A percentile compares a stretch with the other conserved stretches of the same genome.
These are phyloP conservation scores for Silene noctiflora DNA, from an alignment of 179 eudicot species.

Conservation along the genomic window DNA sequence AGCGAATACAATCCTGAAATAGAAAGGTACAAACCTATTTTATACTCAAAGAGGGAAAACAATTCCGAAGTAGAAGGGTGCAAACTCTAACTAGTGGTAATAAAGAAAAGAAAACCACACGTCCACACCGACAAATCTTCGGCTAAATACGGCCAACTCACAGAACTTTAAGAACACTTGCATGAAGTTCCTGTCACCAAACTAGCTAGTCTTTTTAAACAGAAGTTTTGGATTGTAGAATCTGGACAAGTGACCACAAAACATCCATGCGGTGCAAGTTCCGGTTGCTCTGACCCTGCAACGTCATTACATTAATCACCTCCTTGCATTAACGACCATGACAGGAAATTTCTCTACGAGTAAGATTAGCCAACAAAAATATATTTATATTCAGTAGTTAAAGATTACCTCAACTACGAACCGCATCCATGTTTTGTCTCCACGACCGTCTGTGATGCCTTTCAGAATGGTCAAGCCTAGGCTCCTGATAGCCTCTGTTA, in stretches of 20 bases:
- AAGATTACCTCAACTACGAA: constrained; percentile 82
- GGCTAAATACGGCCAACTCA: constrained; percentile 22
- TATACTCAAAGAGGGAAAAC: not conserved
- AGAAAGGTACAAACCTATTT: not conserved
- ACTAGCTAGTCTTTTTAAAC: constrained; percentile 16
- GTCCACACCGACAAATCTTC: not conserved
- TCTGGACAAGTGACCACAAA: constrained; percentile 80
- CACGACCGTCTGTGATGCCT: constrained; percentile 68
- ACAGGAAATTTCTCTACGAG: no score
- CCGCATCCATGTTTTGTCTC: constrained; percentile 68
- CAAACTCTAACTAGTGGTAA: constrained; percentile 14
- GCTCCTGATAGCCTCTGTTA: constrained; percentile 66
- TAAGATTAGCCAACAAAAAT: no score
- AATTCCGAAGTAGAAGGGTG: constrained; percentile 15
- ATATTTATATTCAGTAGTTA: not conserved
- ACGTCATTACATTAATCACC: not conserved
- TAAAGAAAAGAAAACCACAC: not conserved
- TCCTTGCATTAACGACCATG: no score
- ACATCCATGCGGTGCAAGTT: constrained; percentile 88
- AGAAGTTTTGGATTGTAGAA: constrained; percentile 58
- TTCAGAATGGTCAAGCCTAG: constrained; percentile 73
- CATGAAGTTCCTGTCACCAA: constrained; percentile 6
- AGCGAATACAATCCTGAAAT: not conserved
- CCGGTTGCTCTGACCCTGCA: constrained; percentile 60
- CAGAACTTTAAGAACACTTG: constrained; percentile 16